Evolutionary conservation across 768 basidiomycete genomes (phyloP), one percentile per base, ranked within the genome.

Genomic region (Lentinula aciculospora): DNA sequence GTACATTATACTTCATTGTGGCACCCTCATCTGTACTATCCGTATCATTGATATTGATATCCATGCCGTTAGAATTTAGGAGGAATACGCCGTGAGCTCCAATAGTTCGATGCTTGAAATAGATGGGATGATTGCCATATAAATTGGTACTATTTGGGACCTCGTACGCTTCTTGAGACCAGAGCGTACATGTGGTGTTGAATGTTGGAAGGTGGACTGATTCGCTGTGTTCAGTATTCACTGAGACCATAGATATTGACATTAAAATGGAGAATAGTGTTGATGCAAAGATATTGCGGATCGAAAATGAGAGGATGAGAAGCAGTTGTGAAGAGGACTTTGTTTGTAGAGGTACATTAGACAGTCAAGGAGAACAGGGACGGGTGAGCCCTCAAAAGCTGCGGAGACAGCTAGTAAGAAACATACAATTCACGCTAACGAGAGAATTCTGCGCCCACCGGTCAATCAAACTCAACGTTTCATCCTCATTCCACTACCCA

Each of bases 401-500:
- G 54, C 48, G 46, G 36, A 45, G 21, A 25, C 25, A n/a, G n/a
- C n/a, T n/a, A n/a, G n/a, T n/a, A n/a, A n/a, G n/a, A n/a, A n/a
- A n/a, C n/a, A n/a, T n/a, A n/a, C n/a, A n/a, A n/a, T n/a, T 7
- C 12, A 12, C 19, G 36, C n/a, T 17, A 0, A 6, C 17, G n/a
- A 23, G 13, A 42, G 6, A 21, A 39, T 15, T 10, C 3, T 25
- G 32, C 9, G 69, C 83, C 57, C 66, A 91, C 85, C 94, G 83
- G 70, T 98, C 96, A 67, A 99, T 89, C 63, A 99, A 70, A 15
- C 78, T 81, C 31, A 99, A 71, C 2, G 95, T 96, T 13, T 96
- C 96, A 67, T 98, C 92, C 19, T 80, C 63, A 70, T 97, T 96
- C 92, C 93, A 98, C 70, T 91, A 90, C 0, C 93, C 96, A 34